phyloP scores from a whole-genome alignment of 148 eudicot genomes.

The Fagopyrum homotropicum region DNA sequence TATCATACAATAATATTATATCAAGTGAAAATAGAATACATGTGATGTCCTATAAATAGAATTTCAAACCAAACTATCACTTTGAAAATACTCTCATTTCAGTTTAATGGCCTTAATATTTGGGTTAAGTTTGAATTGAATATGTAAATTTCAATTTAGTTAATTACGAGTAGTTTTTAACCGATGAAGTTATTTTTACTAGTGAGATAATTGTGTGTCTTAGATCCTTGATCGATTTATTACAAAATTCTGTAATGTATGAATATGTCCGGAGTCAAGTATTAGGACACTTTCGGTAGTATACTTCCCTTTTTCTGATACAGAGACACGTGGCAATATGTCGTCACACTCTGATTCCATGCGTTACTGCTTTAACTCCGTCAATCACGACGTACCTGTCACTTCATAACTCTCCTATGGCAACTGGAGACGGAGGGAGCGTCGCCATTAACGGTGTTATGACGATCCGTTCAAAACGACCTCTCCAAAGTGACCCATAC shows the following conservation, averaged over 20 bases:
- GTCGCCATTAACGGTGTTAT: conserved; percentile 27
- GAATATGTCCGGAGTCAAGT: neutral
- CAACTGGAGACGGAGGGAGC: neutral
- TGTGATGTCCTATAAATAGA: neutral
- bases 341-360: neutral
- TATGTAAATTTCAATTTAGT: no score
- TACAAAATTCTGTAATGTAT: no score
- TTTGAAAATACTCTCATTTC: neutral
- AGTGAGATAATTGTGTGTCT: no score
- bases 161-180: no score
- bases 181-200: no score
- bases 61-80: neutral
- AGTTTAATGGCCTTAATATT: neutral
- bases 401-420: neutral
- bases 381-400: neutral
- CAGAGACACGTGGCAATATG: neutral
- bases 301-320: neutral
- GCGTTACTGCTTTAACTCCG: neutral
- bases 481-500: conserved; percentile 15
- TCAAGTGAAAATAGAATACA: neutral
- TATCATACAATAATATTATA: neutral
- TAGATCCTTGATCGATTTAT: no score
- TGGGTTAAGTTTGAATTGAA: neutral
- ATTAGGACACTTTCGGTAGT: neutral
- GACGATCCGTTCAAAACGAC: conserved; percentile 35